Evolutionary conservation across 1,284 basidiomycete species (phyloP).

Genomic region (Fistulinella cinereoalba): DNA sequence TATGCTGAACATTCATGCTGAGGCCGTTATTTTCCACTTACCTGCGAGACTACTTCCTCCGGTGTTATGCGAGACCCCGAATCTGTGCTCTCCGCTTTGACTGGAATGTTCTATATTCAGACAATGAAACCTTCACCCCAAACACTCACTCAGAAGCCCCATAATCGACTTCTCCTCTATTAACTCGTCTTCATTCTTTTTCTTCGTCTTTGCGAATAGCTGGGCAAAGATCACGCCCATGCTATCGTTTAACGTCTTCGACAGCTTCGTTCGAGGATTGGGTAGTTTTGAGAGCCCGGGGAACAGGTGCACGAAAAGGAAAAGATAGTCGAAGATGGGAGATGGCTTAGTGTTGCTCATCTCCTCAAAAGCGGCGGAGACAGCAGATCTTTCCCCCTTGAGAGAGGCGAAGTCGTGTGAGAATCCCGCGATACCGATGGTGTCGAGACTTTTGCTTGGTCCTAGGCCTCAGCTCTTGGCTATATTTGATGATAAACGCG

Average conservation of each 20-base stretch:
- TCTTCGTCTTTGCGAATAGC: slow-evolving; percentile 26
- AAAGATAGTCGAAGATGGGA: slow-evolving; percentile 7
- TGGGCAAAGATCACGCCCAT: slow-evolving; percentile 44
- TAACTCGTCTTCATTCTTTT: slow-evolving; percentile 36
- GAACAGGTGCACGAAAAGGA: too few relatives aligned
- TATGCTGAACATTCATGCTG: neutral
- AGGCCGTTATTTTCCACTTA: neutral
- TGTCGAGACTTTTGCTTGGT: slow-evolving; percentile 32
- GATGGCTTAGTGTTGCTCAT: slow-evolving; percentile 35
- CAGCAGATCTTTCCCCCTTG: slow-evolving; percentile 42
- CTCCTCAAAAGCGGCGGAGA: slow-evolving; percentile 46
- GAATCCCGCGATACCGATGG: slow-evolving; percentile 58
- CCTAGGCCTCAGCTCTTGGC: neutral
- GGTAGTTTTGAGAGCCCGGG: too few relatives aligned
- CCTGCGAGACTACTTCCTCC: slow-evolving; percentile 66
- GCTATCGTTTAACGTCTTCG: slow-evolving; percentile 35
- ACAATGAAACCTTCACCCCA: too few relatives aligned
- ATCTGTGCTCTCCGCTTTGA: slow-evolving; percentile 48
- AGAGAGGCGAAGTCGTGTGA: slow-evolving; percentile 57
- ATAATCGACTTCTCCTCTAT: neutral
- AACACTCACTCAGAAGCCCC: too few relatives aligned
- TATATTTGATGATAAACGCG: slow-evolving; percentile 7
- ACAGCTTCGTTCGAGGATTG: slow-evolving; percentile 23
- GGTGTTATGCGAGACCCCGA: slow-evolving; percentile 24
- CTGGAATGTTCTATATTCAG: slow-evolving; percentile 13